Percentiles rank a stretch among this genome's conserved stretches.
Evolutionary conservation across 1,284 basidiomycete genomes (phyloP).

Genomic region (Trametes hirsuta): DNA sequence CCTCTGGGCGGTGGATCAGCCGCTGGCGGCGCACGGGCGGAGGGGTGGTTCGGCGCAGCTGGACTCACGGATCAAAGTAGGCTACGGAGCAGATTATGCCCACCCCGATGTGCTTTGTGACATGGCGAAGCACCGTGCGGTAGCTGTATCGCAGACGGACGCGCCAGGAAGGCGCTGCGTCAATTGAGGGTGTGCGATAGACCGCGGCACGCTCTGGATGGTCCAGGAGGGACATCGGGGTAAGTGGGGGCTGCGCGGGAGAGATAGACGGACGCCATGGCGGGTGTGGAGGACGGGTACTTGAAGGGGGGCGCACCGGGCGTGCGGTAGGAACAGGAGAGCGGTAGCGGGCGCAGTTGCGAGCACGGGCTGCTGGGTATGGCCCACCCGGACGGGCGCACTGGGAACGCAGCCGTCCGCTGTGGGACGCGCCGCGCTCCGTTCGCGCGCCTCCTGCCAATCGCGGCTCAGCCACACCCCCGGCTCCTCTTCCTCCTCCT

Average conservation of each 20-base stretch:
- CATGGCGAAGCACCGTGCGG: slow-evolving; percentile 43
- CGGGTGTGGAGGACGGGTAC: slow-evolving; percentile 28
- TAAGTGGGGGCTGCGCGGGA: slow-evolving; percentile 13
- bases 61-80: slow-evolving; percentile 66
- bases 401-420: slow-evolving; percentile 24
- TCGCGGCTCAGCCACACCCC: slow-evolving; percentile 14
- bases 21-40: background rate
- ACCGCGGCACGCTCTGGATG: slow-evolving; percentile 22
- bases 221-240: slow-evolving; percentile 25
- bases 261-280: slow-evolving; percentile 16
- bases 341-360: slow-evolving; percentile 30
- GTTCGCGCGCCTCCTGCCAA: slow-evolving; percentile 19
- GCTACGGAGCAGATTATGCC: slow-evolving; percentile 62
- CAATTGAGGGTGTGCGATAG: slow-evolving; percentile 14
- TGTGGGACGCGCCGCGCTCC: slow-evolving; percentile 27
- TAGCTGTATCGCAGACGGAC: slow-evolving; percentile 2
- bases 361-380: slow-evolving; percentile 28
- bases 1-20: slow-evolving; percentile 36
- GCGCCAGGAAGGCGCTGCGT: slow-evolving; percentile 11
- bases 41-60: background rate
- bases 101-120: slow-evolving; percentile 57
- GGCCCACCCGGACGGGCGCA: slow-evolving; percentile 16
- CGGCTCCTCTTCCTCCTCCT: slow-evolving; percentile 8
- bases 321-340: slow-evolving; percentile 30
- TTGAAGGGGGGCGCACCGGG: slow-evolving; percentile 25